Conservation (phyloP, 192 early-diverging fungal species). For the Coemansia sp. region DNA sequence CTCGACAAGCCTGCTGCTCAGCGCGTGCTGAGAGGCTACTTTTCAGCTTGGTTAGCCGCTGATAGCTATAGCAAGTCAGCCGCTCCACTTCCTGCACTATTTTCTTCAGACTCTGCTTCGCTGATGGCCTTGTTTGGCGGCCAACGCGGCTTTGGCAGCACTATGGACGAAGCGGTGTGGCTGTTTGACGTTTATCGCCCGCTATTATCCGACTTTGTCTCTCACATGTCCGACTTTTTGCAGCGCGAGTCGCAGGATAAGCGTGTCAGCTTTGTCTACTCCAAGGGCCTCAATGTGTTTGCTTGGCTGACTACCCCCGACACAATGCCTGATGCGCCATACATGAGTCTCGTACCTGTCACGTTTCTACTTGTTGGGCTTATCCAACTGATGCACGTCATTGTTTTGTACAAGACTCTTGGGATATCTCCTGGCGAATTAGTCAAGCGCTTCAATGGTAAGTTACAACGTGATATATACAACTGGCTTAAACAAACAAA, state of each 20-base stretch:
- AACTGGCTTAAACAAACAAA: background rate
- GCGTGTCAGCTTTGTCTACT: slow-evolving; percentile 60
- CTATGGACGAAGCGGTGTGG: slow-evolving; percentile 79
- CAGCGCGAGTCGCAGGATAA: slow-evolving; percentile 59
- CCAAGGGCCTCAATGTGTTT: slow-evolving; percentile 76
- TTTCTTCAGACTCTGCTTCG: slow-evolving; percentile 56
- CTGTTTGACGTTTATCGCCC: slow-evolving; percentile 77
- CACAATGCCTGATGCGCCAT: slow-evolving; percentile 69
- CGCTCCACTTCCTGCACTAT: slow-evolving; percentile 9
- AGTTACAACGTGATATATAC: background rate
- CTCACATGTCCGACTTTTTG: slow-evolving; percentile 72
- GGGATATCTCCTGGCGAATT: slow-evolving; percentile 59
- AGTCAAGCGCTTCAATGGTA: slow-evolving; percentile 34
- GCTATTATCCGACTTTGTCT: slow-evolving; percentile 70
- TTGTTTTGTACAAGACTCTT: slow-evolving; percentile 69
- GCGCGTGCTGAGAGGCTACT: slow-evolving; percentile 28
- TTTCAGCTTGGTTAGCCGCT: slow-evolving; percentile 15
- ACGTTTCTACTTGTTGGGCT: slow-evolving; percentile 85
- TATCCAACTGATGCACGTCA: slow-evolving; percentile 83
- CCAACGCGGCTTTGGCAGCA: slow-evolving; percentile 84
- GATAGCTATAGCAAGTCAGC: background rate
- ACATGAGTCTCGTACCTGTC: slow-evolving; percentile 48
- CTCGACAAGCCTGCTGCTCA: slow-evolving; percentile 14
- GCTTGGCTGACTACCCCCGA: slow-evolving; percentile 76
- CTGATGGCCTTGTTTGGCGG: slow-evolving; percentile 92